Evolutionary conservation across 768 basidiomycete species (phyloP).

Genomic region (Termitomyces eurrhizus): DNA sequence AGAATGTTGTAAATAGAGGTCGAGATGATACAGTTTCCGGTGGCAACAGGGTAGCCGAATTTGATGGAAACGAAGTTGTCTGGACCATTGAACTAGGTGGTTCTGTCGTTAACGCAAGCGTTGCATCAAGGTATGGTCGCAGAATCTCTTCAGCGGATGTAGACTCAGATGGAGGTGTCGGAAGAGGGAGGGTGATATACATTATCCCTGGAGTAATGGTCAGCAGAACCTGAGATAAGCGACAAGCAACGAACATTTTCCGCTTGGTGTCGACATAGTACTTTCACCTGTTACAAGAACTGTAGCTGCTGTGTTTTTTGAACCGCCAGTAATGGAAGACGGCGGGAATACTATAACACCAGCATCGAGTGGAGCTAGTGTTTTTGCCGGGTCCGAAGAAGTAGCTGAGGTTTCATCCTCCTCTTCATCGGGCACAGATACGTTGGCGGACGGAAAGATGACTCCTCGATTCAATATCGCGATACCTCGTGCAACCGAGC

Average conservation of each 20-base stretch:
- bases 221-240: not conserved
- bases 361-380: slow-evolving; percentile 46
- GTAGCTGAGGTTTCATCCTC: slow-evolving; percentile 24
- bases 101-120: slow-evolving; percentile 29
- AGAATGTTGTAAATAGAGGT: slow-evolving; percentile 53
- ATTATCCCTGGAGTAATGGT: slow-evolving; percentile 46
- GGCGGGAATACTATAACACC: slow-evolving; percentile 77
- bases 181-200: slow-evolving; percentile 51
- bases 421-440: slow-evolving; percentile 4
- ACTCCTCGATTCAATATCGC: slow-evolving; percentile 36
- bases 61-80: slow-evolving; percentile 11
- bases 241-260: slow-evolving; percentile 53
- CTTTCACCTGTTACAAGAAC: slow-evolving; percentile 69
- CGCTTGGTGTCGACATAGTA: slow-evolving; percentile 68
- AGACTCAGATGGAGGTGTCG: slow-evolving; percentile 8
- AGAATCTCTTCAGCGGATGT: slow-evolving; percentile 38
- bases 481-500: slow-evolving; percentile 26
- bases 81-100: not conserved
- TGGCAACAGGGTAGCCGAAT: not conserved
- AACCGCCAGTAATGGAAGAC: slow-evolving; percentile 46
- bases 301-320: slow-evolving; percentile 47
- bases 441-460: slow-evolving; percentile 18
- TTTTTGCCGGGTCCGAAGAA: slow-evolving; percentile 8
- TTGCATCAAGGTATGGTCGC: slow-evolving; percentile 53
- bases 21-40: slow-evolving; percentile 17